Percentiles rank a stretch among this genome's conserved stretches.
Conservation (phyloP, 768 basidiomycete genomes). For the Kwoniella dendrophila region DNA sequence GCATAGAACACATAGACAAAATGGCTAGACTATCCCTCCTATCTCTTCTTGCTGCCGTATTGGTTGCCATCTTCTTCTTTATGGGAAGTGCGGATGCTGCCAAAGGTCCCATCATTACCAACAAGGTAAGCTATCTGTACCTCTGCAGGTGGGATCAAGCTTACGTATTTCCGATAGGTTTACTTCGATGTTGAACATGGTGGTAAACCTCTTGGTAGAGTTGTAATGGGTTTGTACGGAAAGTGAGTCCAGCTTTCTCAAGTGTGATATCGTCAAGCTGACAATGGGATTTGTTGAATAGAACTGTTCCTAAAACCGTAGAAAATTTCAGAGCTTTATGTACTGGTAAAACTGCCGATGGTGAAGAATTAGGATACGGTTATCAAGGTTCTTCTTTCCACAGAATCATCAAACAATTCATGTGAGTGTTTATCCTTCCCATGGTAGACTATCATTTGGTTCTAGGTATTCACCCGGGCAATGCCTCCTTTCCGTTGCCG, state of each 20-base stretch:
- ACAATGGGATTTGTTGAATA: slow-evolving; percentile 7
- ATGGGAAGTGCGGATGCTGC: slow-evolving; percentile 65
- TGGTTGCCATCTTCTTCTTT: slow-evolving; percentile 53
- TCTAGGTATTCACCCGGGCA: neutral
- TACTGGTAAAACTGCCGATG: slow-evolving; percentile 78
- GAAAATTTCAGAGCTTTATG: slow-evolving; percentile 94
- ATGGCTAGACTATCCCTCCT: slow-evolving; percentile 37
- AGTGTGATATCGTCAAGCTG: neutral
- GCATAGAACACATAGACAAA: slow-evolving; percentile 2
- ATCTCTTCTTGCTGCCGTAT: slow-evolving; percentile 35
- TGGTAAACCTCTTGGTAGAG: slow-evolving; percentile 79
- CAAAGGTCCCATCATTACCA: slow-evolving; percentile 84
- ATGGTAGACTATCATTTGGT: neutral
- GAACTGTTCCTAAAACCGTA: slow-evolving; percentile 94
- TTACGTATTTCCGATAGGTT: slow-evolving; percentile 57
- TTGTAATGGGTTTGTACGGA: slow-evolving; percentile 86
- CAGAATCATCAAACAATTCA: slow-evolving; percentile 91
- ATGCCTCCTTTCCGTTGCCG: neutral
- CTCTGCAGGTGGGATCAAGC: neutral
- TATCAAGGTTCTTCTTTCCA: slow-evolving; percentile 98
- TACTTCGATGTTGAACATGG: slow-evolving; percentile 96
- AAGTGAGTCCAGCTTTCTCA: slow-evolving; percentile 60
- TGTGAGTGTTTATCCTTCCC: slow-evolving; percentile 59
- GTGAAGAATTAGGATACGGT: slow-evolving; percentile 76
- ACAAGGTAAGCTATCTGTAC: slow-evolving; percentile 60